Conservation (phyloP, 495 filamentous ascomycete species). For the Polyplosphaeria fusca region DNA sequence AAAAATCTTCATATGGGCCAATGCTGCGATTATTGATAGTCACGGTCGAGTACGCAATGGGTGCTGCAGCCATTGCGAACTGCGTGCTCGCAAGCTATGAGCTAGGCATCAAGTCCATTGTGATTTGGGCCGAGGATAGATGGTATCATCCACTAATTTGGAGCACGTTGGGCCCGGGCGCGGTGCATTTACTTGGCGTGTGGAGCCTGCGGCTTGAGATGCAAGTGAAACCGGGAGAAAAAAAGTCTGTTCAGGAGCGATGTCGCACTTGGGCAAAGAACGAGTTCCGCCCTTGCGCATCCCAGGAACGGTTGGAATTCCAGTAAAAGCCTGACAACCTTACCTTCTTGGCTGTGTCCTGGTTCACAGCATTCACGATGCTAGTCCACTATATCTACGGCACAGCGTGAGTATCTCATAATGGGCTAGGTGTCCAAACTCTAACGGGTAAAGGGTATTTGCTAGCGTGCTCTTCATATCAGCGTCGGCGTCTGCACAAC, state of each 20-base stretch:
- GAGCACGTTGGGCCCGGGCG: background rate
- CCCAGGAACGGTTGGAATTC: background rate
- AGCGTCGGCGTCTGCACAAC: background rate
- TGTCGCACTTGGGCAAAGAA: background rate
- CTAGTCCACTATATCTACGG: slow-evolving; percentile 1
- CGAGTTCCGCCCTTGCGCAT: background rate
- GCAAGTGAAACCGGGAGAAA: background rate
- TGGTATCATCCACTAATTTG: background rate
- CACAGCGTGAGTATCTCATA: background rate
- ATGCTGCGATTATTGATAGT: background rate
- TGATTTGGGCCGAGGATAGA: background rate
- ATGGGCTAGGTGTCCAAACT: background rate
- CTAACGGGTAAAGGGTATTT: background rate
- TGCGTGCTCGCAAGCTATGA: background rate
- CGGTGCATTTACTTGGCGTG: background rate
- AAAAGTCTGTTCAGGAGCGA: too few species aligned
- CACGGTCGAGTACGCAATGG: background rate
- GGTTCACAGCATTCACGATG: background rate
- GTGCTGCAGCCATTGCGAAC: background rate
- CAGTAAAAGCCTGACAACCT: background rate
- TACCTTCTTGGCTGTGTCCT: background rate
- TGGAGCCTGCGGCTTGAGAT: background rate
- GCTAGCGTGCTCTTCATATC: background rate
- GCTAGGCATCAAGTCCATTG: background rate
- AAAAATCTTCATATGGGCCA: background rate